phyloP scores from a whole-genome alignment of 2,329 filamentous ascomycete genomes.

The Penicillium sp. region DNA sequence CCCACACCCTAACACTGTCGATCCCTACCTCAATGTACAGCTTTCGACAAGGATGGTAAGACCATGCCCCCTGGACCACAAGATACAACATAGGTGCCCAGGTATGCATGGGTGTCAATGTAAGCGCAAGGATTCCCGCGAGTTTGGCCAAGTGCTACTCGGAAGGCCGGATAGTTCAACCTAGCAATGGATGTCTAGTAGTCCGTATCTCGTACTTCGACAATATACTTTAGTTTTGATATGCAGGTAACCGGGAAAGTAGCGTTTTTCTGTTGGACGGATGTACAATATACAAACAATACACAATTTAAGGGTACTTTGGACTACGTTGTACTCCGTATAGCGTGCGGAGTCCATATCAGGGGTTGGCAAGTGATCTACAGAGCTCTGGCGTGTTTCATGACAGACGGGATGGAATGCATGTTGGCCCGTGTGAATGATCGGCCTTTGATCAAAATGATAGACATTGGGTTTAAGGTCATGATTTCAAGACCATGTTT shows the following conservation, averaged over 20 bases:
- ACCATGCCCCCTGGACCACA: background rate
- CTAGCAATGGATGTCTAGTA: background rate
- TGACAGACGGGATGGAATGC: constrained; percentile 20
- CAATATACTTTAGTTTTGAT: background rate
- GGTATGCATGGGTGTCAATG: background rate
- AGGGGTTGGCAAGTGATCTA: constrained; percentile 23
- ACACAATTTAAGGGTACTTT: background rate
- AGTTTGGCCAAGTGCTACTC: background rate
- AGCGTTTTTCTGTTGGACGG: background rate
- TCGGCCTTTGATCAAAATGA: constrained; percentile 3
- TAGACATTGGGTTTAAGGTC: background rate
- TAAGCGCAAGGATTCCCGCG: background rate
- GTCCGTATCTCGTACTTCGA: background rate
- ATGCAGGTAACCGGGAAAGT: constrained; percentile 1
- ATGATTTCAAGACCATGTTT: too few species aligned
- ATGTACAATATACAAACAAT: background rate
- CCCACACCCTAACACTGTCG: constrained; percentile 3
- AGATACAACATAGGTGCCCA: background rate
- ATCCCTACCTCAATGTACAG: constrained; percentile 1
- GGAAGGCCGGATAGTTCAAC: background rate
- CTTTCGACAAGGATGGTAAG: background rate
- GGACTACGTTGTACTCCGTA: background rate
- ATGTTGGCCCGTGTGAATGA: constrained; percentile 22
- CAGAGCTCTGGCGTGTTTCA: constrained; percentile 24
- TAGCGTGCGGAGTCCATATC: background rate